phyloP scores from a whole-genome alignment of 495 filamentous ascomycete genomes.

The Tuber umbilicatum region DNA sequence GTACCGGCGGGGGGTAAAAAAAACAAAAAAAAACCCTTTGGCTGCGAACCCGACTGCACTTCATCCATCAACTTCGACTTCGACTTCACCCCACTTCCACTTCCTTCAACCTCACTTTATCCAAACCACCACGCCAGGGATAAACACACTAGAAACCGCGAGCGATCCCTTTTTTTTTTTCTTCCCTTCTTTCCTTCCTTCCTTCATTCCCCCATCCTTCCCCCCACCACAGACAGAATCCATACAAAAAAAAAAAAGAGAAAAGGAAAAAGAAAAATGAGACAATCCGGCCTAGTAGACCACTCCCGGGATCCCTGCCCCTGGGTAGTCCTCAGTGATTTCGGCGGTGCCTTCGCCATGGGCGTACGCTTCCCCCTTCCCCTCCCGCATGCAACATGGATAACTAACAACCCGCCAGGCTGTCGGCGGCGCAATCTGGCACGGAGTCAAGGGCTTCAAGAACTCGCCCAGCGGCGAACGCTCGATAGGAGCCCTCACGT shows the following conservation, averaged over 20 bases:
- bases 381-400: not conserved
- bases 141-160: not conserved
- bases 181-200: not conserved
- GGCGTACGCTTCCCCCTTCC: constrained; percentile 58
- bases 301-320: constrained; percentile 86
- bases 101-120: not conserved
- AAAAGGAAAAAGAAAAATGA: not conserved
- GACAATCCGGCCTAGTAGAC: constrained; percentile 53
- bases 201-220: not conserved
- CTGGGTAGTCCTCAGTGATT: constrained; percentile 92
- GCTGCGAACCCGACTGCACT: too few species aligned
- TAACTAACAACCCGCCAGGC: constrained; percentile 48
- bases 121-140: not conserved
- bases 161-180: not conserved
- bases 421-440: constrained; percentile 93
- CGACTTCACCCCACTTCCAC: not conserved
- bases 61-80: not conserved
- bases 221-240: not conserved
- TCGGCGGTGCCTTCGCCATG: constrained; percentile 96
- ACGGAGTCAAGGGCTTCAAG: constrained; percentile 92
- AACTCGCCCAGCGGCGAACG: constrained; percentile 78
- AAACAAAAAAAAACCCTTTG: not conserved
- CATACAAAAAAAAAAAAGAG: not conserved
- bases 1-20: not conserved
- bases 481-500: constrained; percentile 89